Conservation (phyloP, 1,139 yeast species). For the Suhomyces yuchorum region DNA sequence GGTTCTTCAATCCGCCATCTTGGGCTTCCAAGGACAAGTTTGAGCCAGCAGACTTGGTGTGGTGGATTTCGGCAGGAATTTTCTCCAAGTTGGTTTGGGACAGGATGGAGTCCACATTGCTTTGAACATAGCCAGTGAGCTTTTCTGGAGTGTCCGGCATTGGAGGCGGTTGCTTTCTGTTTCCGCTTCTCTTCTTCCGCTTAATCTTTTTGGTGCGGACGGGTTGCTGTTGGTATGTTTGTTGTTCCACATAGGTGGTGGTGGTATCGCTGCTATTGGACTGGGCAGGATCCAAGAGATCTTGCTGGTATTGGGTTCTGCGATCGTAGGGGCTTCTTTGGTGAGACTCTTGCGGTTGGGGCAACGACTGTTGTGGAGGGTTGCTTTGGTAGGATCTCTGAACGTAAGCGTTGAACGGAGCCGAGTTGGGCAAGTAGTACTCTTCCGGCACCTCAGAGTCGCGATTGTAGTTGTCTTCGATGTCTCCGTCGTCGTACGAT, state of each 20-base stretch:
- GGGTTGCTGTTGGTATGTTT: constrained; percentile 8
- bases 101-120: constrained; percentile 11
- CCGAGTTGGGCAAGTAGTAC: constrained; percentile 13
- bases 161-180: not conserved
- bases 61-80: constrained; percentile 1
- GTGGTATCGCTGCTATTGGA: constrained; percentile 15
- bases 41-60: constrained; percentile 10
- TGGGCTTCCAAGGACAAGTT: constrained; percentile 9
- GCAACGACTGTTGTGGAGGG: constrained; percentile 2
- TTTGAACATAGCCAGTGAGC: not conserved
- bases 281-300: constrained; percentile 9
- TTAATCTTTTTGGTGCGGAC: constrained; percentile 3
- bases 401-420: constrained; percentile 13
- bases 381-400: constrained; percentile 11
- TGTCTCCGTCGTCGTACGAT: constrained; percentile 14
- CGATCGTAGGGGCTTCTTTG: constrained; percentile 9
- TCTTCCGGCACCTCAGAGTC: constrained; percentile 11
- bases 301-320: constrained; percentile 7
- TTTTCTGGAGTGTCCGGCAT: not conserved
- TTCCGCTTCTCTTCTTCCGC: constrained; percentile 6
- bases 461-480: constrained; percentile 12
- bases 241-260: constrained; percentile 16
- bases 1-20: constrained; percentile 17
- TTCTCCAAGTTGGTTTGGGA: constrained; percentile 20
- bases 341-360: constrained; percentile 5